phyloP scores from a whole-genome alignment of 805 yeast genomes.

The Candida loeiensis region DNA sequence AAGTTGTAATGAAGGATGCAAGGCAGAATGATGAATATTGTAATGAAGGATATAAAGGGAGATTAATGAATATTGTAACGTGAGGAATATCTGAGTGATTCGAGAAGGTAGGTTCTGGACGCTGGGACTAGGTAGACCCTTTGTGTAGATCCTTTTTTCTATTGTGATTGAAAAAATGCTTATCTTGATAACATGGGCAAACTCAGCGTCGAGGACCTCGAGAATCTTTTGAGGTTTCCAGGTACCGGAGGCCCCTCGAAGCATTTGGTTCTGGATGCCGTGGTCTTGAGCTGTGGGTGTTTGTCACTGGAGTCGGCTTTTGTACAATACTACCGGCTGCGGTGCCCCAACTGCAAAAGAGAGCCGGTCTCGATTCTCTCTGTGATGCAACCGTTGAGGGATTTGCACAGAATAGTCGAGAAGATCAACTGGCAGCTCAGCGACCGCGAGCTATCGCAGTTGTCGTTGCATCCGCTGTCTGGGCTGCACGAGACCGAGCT shows the following conservation, averaged over 20 bases:
- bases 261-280: slow-evolving; percentile 28
- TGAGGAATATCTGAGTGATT: too few relatives aligned
- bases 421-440: slow-evolving; percentile 13
- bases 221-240: slow-evolving; percentile 24
- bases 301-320: slow-evolving; percentile 32
- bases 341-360: slow-evolving; percentile 7
- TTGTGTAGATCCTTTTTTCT: neutral
- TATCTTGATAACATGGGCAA: slow-evolving; percentile 11
- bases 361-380: slow-evolving; percentile 20
- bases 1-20: too few relatives aligned
- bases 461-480: too few relatives aligned
- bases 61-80: too few relatives aligned
- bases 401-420: slow-evolving; percentile 25
- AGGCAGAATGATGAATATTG: too few relatives aligned
- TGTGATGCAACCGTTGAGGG: slow-evolving; percentile 33
- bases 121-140: too few relatives aligned
- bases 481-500: too few relatives aligned
- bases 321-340: slow-evolving; percentile 12
- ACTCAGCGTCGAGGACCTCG: slow-evolving; percentile 21
- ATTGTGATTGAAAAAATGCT: neutral
- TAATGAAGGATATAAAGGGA: too few relatives aligned
- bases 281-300: slow-evolving; percentile 42
- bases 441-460: slow-evolving; percentile 1
- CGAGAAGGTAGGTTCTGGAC: too few relatives aligned
- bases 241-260: slow-evolving; percentile 11